Percentiles rank a stretch among this genome's conserved stretches.
phyloP scores from a whole-genome alignment of 352 stramenopile species.

The Globisporangium solare region DNA sequence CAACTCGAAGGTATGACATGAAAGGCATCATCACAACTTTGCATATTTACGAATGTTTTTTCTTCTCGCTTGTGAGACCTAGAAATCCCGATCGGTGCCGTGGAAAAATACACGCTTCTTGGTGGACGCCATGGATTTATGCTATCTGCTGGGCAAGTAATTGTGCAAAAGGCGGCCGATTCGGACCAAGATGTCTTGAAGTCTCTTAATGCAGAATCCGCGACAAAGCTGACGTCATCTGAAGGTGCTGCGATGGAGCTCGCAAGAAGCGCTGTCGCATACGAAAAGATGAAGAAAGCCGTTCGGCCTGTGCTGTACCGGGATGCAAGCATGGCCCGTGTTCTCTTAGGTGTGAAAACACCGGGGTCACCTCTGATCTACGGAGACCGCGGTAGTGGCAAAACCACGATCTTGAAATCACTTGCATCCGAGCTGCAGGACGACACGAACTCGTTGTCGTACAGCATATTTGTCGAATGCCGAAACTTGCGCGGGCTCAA shows the following conservation, averaged over 20 bases:
- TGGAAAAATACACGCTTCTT: conserved; percentile 55
- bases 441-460: conserved; percentile 30
- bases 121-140: conserved; percentile 26
- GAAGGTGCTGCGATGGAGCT: conserved; percentile 32
- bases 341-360: conserved; percentile 54
- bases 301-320: conserved; percentile 45
- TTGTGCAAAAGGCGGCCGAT: conserved; percentile 24
- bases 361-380: conserved; percentile 62
- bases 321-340: conserved; percentile 42
- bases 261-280: conserved; percentile 37
- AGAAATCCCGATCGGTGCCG: conserved; percentile 48
- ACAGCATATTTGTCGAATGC: conserved; percentile 55
- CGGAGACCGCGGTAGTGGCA: conserved; percentile 73
- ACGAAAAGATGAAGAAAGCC: conserved; percentile 35
- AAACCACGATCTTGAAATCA: conserved; percentile 63
- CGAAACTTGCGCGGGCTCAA: conserved; percentile 76
- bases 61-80: neutral
- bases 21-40: no score
- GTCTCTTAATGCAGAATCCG: conserved; percentile 11
- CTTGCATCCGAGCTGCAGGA: conserved; percentile 32
- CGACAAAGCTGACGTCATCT: conserved; percentile 9
- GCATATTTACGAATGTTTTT: neutral
- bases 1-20: conserved; percentile 38
- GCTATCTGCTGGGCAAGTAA: conserved; percentile 28
- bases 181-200: conserved; percentile 21